Conservation (phyloP, 2,329 filamentous ascomycete genomes). For the Tricladium varicosporioides region DNA sequence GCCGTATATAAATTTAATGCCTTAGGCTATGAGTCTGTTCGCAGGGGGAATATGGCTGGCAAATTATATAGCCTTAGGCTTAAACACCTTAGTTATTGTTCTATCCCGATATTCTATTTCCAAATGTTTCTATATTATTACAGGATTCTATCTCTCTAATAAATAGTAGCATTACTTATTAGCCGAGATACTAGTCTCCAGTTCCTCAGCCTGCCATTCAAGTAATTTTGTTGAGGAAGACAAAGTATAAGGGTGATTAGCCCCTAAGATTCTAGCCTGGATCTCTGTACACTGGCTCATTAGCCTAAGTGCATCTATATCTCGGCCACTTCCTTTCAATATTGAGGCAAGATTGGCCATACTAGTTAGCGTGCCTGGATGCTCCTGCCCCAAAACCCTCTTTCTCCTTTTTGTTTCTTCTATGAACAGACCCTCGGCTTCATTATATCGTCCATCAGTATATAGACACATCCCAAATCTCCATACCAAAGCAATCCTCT, state of each 20-base stretch:
- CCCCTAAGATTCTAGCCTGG: slow-evolving; percentile 1
- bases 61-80: neutral
- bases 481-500: slow-evolving; percentile 4
- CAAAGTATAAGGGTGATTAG: slow-evolving; percentile 7
- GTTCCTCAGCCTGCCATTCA: slow-evolving; percentile 9
- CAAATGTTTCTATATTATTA: slow-evolving; percentile 1
- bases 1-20: slow-evolving; percentile 1
- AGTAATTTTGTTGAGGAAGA: slow-evolving; percentile 7
- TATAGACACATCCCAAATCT: slow-evolving; percentile 5
- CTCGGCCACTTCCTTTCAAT: slow-evolving; percentile 5
- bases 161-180: neutral
- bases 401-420: slow-evolving; percentile 12
- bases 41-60: neutral
- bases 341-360: slow-evolving; percentile 3
- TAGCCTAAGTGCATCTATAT: slow-evolving; percentile 4
- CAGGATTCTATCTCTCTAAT: neutral
- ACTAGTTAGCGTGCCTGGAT: too few species aligned
- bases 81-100: neutral
- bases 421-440: slow-evolving; percentile 2
- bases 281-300: slow-evolving; percentile 9
- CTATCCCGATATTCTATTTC: neutral
- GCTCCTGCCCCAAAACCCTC: too few species aligned
- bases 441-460: slow-evolving; percentile 10
- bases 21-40: neutral
- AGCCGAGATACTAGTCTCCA: slow-evolving; percentile 7